Conservation (phyloP, 768 basidiomycete genomes). For the Lentinula raphanica region DNA sequence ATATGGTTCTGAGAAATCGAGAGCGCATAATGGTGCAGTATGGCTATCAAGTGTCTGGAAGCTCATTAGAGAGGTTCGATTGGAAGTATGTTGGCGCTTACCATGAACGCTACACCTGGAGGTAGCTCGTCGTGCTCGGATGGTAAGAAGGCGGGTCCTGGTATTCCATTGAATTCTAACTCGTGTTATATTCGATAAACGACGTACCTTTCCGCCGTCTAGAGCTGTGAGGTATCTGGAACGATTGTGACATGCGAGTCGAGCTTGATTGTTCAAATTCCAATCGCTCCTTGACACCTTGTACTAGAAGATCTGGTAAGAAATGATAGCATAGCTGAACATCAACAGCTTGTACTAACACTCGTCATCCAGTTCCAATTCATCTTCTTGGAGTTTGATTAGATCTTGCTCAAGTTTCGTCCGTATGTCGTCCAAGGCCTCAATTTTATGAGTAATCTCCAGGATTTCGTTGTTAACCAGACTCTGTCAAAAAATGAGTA, state of each 20-base stretch:
- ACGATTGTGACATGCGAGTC: slow-evolving; percentile 29
- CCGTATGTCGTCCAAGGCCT: slow-evolving; percentile 74
- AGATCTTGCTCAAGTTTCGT: slow-evolving; percentile 77
- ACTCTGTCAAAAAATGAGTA: slow-evolving; percentile 42
- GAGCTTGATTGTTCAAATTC: slow-evolving; percentile 53
- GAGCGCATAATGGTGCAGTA: slow-evolving; percentile 72
- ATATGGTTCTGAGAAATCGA: slow-evolving; percentile 97
- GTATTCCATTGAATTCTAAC: neutral
- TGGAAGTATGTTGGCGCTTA: slow-evolving; percentile 25
- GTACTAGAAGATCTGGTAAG: slow-evolving; percentile 45
- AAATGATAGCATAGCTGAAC: neutral
- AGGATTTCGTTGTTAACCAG: slow-evolving; percentile 82
- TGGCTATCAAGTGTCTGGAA: slow-evolving; percentile 77
- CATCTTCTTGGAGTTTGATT: slow-evolving; percentile 87
- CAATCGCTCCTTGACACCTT: slow-evolving; percentile 83
- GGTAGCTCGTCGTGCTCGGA: slow-evolving; percentile 97
- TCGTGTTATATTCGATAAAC: neutral
- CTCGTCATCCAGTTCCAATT: slow-evolving; percentile 95
- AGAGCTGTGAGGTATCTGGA: slow-evolving; percentile 53
- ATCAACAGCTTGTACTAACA: slow-evolving; percentile 44
- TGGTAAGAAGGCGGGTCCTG: slow-evolving; percentile 92
- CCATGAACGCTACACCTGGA: slow-evolving; percentile 95
- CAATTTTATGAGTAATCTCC: slow-evolving; percentile 89
- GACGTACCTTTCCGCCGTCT: slow-evolving; percentile 61
- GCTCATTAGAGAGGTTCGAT: slow-evolving; percentile 7